Evolutionary conservation across 225 moss, liverwort and hornwort genomes (phyloP).

Genomic region (Climacium dendroides): DNA sequence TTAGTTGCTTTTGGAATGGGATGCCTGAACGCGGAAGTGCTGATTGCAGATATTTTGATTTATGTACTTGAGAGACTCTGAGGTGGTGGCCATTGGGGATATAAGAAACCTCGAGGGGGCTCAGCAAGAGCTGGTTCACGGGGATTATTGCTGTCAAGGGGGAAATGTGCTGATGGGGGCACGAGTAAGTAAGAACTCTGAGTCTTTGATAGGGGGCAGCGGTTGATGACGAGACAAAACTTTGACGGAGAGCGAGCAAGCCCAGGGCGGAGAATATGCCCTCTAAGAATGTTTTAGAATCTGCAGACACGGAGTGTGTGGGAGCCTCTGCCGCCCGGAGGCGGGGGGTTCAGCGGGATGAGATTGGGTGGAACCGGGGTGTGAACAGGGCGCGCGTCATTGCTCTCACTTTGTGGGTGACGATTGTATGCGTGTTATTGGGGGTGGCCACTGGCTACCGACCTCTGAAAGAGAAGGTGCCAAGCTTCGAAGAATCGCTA

Average conservation of each 20-base stretch:
- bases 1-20: background rate
- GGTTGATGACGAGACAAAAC: constrained; percentile 30
- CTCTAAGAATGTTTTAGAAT: constrained; percentile 30
- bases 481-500: constrained; percentile 21
- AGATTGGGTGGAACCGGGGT: constrained; percentile 1
- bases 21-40: background rate
- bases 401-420: constrained; percentile 27
- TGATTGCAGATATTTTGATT: background rate
- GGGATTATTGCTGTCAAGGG: background rate
- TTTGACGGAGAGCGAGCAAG: constrained; percentile 6
- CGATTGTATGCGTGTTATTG: constrained; percentile 9
- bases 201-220: background rate
- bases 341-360: constrained; percentile 16
- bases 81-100: background rate
- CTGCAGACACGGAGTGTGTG: constrained; percentile 19
- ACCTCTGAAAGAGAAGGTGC: constrained; percentile 40
- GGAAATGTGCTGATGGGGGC: constrained; percentile 12
- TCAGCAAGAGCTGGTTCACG: background rate
- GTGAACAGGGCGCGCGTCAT: constrained; percentile 6
- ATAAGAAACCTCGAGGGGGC: background rate
- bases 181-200: background rate
- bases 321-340: constrained; percentile 12
- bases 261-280: constrained; percentile 28
- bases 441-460: constrained; percentile 30
- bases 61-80: background rate